Percentiles rank a stretch among this genome's conserved stretches.
These are phyloP conservation scores for Ustilago tritici DNA, from an alignment of 1,284 basidiomycete species.

Conservation along the genomic window DNA sequence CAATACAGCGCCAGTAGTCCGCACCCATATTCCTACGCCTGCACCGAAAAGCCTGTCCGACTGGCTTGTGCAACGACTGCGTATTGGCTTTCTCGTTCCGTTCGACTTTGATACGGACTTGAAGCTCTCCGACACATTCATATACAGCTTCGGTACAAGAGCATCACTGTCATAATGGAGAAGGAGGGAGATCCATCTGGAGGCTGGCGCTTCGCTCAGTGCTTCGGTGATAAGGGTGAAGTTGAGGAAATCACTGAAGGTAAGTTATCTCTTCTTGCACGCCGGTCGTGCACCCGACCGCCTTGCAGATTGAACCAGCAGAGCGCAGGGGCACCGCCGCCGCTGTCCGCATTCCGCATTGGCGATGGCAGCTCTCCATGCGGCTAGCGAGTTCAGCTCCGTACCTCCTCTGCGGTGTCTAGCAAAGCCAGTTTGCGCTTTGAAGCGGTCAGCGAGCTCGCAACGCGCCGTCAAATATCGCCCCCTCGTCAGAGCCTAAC, in stretches of 20 bases:
- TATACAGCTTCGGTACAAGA: conserved; percentile 8
- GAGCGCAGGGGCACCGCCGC: neutral
- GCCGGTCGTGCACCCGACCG: neutral
- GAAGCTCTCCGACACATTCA: neutral
- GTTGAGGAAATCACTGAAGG: conserved; percentile 99
- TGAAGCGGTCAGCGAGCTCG: neutral
- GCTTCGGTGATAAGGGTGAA: conserved; percentile 83
- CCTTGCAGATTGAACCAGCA: neutral
- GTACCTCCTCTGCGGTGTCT: too few species aligned
- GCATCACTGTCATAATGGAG: conserved; percentile 47
- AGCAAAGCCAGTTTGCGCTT: neutral
- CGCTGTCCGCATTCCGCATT: neutral
- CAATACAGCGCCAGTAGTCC: conserved; percentile 5
- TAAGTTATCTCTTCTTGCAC: conserved; percentile 69
- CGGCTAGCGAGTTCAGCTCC: neutral
- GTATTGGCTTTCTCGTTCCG: neutral
- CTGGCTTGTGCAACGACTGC: neutral
- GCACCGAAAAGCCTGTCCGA: neutral
- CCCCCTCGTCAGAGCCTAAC: neutral
- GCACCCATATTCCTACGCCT: neutral
- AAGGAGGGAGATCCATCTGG: conserved; percentile 67
- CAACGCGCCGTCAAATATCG: neutral
- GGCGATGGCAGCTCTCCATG: neutral
- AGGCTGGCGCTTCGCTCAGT: conserved; percentile 97
- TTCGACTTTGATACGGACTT: conserved; percentile 6